phyloP scores from a whole-genome alignment of 192 early-diverging fungal genomes.

The Podila minutissima region DNA sequence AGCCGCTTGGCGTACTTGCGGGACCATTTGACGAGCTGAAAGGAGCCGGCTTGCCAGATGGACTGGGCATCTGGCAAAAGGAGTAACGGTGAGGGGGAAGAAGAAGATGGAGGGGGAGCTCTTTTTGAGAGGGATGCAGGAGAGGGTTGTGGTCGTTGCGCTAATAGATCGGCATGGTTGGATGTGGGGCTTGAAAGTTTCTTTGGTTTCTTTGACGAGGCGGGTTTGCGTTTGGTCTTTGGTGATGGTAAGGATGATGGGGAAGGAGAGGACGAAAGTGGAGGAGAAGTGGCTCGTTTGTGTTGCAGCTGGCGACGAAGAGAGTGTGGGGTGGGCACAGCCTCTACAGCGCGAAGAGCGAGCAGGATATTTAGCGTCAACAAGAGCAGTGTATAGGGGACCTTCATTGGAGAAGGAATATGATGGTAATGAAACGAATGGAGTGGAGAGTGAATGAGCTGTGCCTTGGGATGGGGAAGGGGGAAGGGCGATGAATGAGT shows the following conservation, averaged over 20 bases:
- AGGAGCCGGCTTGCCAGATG: slow-evolving; percentile 38
- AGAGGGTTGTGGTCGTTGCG: background rate
- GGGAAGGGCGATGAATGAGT: background rate
- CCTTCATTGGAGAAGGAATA: slow-evolving; percentile 1
- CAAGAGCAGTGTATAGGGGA: slow-evolving; percentile 1
- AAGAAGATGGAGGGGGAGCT: background rate
- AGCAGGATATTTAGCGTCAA: slow-evolving; percentile 13
- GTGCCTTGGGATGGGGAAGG: background rate
- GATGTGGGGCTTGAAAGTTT: background rate
- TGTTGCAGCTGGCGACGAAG: slow-evolving; percentile 7
- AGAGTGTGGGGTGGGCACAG: background rate
- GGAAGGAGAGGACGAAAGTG: background rate
- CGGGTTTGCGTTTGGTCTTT: background rate
- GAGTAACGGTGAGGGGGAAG: slow-evolving; percentile 10
- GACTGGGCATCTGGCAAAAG: slow-evolving; percentile 27
- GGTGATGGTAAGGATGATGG: background rate
- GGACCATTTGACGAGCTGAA: slow-evolving; percentile 31
- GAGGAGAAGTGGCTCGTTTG: background rate
- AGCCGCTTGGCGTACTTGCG: slow-evolving; percentile 23
- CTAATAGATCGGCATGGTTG: background rate
- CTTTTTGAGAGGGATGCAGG: background rate
- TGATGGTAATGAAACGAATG: background rate
- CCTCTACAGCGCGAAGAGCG: background rate
- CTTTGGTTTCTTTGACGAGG: background rate
- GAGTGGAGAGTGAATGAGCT: background rate